phyloP scores from a whole-genome alignment of 352 stramenopile species.

The Globisporangium perplexum region DNA sequence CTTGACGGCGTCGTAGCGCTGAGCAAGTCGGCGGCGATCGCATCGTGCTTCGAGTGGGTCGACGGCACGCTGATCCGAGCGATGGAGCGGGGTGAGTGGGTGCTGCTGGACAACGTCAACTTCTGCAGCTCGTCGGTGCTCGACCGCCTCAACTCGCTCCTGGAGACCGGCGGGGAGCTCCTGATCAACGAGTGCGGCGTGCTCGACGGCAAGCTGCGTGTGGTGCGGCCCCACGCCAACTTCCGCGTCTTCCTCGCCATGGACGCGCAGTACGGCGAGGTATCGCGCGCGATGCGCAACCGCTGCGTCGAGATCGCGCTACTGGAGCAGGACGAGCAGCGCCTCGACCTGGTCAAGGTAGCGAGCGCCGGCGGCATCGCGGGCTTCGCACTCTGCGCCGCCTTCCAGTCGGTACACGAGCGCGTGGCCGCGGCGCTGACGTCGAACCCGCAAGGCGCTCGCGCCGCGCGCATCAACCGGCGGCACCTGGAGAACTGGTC shows the following conservation, averaged over 20 bases:
- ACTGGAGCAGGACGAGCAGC: conserved; percentile 34
- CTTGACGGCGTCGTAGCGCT: conserved; percentile 41
- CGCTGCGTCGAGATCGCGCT: conserved; percentile 97
- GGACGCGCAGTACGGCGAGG: conserved; percentile 94
- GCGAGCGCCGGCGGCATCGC: conserved; percentile 51
- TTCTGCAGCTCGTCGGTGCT: conserved; percentile 98
- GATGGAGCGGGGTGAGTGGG: conserved; percentile 98
- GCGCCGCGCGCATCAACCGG: conserved; percentile 46
- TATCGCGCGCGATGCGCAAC: conserved; percentile 99
- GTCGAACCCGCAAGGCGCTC: conserved; percentile 16
- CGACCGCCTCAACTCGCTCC: conserved; percentile 98
- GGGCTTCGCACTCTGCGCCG: conserved; percentile 52
- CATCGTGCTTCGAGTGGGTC: conserved; percentile 96
- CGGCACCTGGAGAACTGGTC: conserved; percentile 78
- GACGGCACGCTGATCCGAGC: conserved; percentile 97
- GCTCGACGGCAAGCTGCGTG: conserved; percentile 85
- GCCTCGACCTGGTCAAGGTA: conserved; percentile 67
- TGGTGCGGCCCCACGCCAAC: conserved; percentile 96
- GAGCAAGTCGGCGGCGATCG: conserved; percentile 57
- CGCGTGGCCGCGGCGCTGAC: conserved; percentile 30
- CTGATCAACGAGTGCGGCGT: conserved; percentile 98
- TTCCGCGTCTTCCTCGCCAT: conserved; percentile 99
- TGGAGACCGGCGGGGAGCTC: conserved; percentile 97
- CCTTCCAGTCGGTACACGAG: conserved; percentile 59
- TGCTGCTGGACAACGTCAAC: conserved; percentile 99